Evolutionary conservation across 495 filamentous ascomycete genomes (phyloP).

Genomic region (Penicillium turbatum): DNA sequence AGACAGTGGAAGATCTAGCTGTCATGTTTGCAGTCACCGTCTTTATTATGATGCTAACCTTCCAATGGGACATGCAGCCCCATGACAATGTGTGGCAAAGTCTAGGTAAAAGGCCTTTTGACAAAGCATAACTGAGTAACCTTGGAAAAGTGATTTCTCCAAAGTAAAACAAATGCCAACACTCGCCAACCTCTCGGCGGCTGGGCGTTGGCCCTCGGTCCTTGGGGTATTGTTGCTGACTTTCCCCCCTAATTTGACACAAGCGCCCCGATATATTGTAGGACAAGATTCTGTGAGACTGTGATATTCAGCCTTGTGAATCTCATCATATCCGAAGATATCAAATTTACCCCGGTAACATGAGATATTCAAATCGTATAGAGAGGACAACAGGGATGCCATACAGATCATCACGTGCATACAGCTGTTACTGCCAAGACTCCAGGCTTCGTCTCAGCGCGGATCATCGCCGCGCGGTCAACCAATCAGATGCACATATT

Average conservation of each 20-base stretch:
- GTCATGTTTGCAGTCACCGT: not conserved
- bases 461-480: slow-evolving; percentile 17
- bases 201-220: slow-evolving; percentile 25
- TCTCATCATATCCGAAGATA: too few relatives aligned
- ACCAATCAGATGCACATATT: slow-evolving; percentile 16
- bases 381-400: not conserved
- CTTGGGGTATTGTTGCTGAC: slow-evolving; percentile 9
- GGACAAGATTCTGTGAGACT: not conserved
- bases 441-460: slow-evolving; percentile 20
- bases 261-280: not conserved
- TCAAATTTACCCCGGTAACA: not conserved
- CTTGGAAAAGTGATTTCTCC: slow-evolving; percentile 10
- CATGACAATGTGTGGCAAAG: slow-evolving; percentile 1
- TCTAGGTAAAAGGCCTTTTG: slow-evolving; percentile 24
- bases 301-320: not conserved
- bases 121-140: slow-evolving; percentile 5
- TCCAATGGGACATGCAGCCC: slow-evolving; percentile 1
- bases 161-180: slow-evolving; percentile 25
- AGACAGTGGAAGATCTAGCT: not conserved
- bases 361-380: not conserved
- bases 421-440: slow-evolving; percentile 18
- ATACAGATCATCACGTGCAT: slow-evolving; percentile 13
- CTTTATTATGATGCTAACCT: not conserved
- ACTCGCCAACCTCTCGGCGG: slow-evolving; percentile 27
- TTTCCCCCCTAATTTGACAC: not conserved